Conservation (phyloP, 768 basidiomycete genomes). For the Mycena albidolilacea region DNA sequence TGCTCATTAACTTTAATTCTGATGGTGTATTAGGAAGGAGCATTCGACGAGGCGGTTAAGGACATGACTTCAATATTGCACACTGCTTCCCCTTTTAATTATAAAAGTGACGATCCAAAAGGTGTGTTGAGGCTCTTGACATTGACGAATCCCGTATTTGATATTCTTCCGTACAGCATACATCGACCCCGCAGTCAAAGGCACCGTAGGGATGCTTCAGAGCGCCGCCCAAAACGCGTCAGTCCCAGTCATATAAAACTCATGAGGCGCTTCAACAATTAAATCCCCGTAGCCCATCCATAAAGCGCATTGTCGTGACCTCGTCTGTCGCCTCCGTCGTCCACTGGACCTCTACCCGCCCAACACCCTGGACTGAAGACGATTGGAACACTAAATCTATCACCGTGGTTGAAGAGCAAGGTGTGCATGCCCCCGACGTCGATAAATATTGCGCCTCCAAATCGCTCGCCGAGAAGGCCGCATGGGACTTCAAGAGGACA, state of each 20-base stretch:
- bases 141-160: not conserved
- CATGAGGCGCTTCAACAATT: not conserved
- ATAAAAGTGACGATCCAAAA: conserved; percentile 60
- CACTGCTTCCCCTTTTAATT: conserved; percentile 74
- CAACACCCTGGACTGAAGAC: conserved; percentile 1
- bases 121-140: conserved; percentile 42
- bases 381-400: conserved; percentile 4
- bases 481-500: conserved; percentile 1
- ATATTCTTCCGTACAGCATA: conserved; percentile 8
- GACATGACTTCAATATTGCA: conserved; percentile 82
- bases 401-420: conserved; percentile 5
- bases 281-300: not conserved
- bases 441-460: conserved; percentile 19
- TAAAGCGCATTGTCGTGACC: not conserved
- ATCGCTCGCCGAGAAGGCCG: conserved; percentile 10
- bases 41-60: conserved; percentile 86
- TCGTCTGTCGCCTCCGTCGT: conserved; percentile 6
- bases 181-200: conserved; percentile 19
- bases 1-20: not conserved
- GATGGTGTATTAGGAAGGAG: conserved; percentile 61
- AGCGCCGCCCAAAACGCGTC: conserved; percentile 11
- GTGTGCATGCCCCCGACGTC: conserved; percentile 3
- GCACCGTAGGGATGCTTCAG: conserved; percentile 2
- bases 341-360: not conserved
- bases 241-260: not conserved